A percentile compares a stretch with the other conserved stretches of the same genome.
Evolutionary conservation across 148 eudicot genomes (phyloP).

Genomic region (Rhododendron ferrugineum): DNA sequence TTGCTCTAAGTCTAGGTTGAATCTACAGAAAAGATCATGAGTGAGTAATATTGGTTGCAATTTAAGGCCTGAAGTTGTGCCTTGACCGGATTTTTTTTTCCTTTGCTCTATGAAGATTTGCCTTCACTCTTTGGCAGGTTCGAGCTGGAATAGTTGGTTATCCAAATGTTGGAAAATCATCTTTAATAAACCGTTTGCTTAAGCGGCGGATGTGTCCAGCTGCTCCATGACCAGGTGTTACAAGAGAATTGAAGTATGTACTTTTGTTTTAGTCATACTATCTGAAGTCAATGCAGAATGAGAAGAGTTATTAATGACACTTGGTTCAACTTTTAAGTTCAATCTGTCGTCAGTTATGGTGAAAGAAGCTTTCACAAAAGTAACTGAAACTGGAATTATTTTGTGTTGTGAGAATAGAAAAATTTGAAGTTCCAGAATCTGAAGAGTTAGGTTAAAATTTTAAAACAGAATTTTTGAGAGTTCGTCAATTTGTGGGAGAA

Average conservation of each 20-base stretch:
- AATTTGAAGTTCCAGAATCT: not conserved
- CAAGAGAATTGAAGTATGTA: conserved; percentile 72
- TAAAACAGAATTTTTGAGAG: not conserved
- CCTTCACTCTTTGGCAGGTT: conserved; percentile 47
- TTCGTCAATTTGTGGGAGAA: not conserved
- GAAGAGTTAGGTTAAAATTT: not conserved
- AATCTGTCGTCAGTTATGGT: not conserved
- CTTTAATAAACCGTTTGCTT: conserved; percentile 88
- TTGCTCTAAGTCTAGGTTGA: not conserved
- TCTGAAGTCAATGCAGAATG: not conserved
- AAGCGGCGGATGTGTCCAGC: conserved; percentile 96
- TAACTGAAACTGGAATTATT: not conserved
- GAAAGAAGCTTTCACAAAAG: not conserved
- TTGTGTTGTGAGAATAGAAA: not conserved
- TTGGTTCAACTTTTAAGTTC: not conserved
- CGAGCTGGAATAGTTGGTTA: conserved; percentile 98
- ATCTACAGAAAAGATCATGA: not conserved
- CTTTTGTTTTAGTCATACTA: not conserved
- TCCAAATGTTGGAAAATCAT: conserved; percentile 99
- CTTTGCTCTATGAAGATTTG: not conserved
- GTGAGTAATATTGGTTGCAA: not conserved
- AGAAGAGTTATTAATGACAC: not conserved
- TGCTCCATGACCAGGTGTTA: conserved; percentile 98
- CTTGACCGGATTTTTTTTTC: not conserved
- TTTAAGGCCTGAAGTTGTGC: not conserved